phyloP scores from a whole-genome alignment of 140 eudicot species.

The Stevia rebaudiana region DNA sequence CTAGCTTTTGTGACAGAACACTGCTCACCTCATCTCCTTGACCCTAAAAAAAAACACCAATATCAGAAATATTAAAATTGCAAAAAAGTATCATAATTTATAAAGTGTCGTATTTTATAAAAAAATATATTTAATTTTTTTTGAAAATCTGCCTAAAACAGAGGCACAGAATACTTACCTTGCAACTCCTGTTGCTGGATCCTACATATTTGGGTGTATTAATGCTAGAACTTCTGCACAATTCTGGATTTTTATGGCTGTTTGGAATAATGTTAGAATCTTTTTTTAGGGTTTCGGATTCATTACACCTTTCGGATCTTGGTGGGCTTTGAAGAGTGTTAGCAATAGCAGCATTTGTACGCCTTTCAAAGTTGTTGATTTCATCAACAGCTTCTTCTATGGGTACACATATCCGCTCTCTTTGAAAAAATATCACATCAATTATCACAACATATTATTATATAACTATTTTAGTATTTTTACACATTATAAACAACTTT shows the following conservation, averaged over 20 bases:
- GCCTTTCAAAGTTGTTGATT: constrained; percentile 39
- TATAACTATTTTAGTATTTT: not conserved
- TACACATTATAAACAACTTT: not conserved
- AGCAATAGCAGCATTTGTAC: constrained; percentile 48
- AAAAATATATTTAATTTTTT: not conserved
- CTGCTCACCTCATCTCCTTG: constrained; percentile 38
- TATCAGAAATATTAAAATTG: not conserved
- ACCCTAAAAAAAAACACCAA: constrained; percentile 25
- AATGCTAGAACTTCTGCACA: constrained; percentile 68
- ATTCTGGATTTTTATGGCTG: constrained; percentile 36
- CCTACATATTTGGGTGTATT: constrained; percentile 76
- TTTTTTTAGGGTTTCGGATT: constrained; percentile 31
- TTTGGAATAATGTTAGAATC: constrained; percentile 34
- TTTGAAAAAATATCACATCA: constrained; percentile 25
- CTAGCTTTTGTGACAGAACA: constrained; percentile 49
- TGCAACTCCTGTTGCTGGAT: constrained; percentile 39
- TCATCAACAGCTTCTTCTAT: constrained; percentile 58
- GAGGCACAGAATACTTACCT: constrained; percentile 39
- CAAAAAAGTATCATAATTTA: not conserved
- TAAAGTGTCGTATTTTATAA: no score
- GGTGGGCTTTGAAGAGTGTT: constrained; percentile 60
- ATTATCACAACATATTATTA: not conserved
- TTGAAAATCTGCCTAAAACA: constrained; percentile 1
- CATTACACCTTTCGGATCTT: constrained; percentile 33
- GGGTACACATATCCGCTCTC: constrained; percentile 82